Conservation (phyloP, 139 green algal species). For the Coelastrella sp. region DNA sequence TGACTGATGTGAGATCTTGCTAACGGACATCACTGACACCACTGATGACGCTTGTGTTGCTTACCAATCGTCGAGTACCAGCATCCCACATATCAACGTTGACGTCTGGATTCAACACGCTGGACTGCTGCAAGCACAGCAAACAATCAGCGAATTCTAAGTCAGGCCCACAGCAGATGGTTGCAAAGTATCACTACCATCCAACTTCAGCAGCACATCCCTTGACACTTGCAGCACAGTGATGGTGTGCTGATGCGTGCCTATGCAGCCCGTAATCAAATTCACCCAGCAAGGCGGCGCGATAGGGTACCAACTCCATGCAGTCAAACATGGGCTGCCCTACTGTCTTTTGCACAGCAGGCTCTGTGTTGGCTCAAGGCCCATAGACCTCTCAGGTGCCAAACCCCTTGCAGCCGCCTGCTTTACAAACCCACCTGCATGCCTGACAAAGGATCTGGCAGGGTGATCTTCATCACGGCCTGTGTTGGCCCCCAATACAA, state of each 20-base stretch:
- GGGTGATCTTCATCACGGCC: slow-evolving; percentile 38
- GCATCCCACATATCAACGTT: slow-evolving; percentile 3
- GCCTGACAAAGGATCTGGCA: slow-evolving; percentile 22
- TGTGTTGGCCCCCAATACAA: slow-evolving; percentile 56
- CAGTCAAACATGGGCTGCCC: no score
- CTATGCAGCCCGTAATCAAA: not conserved
- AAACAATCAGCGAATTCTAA: no score
- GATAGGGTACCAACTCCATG: no score
- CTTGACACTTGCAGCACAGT: not conserved
- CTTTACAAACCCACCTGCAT: slow-evolving; percentile 31
- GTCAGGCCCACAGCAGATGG: no score
- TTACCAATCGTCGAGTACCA: not conserved
- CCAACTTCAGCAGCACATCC: not conserved
- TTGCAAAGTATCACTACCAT: no score
- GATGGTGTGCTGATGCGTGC: not conserved
- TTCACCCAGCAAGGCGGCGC: no score
- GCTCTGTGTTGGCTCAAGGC: no score
- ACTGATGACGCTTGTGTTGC: not conserved
- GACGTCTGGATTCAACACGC: not conserved
- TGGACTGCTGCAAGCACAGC: no score
- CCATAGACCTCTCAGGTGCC: not conserved
- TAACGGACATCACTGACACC: no score
- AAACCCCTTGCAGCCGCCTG: no score
- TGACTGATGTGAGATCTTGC: no score
- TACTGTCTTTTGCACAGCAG: no score